These are phyloP conservation scores for Pseudohalonectria lignicola DNA, from an alignment of 2,329 filamentous ascomycete genomes.

Conservation along the genomic window DNA sequence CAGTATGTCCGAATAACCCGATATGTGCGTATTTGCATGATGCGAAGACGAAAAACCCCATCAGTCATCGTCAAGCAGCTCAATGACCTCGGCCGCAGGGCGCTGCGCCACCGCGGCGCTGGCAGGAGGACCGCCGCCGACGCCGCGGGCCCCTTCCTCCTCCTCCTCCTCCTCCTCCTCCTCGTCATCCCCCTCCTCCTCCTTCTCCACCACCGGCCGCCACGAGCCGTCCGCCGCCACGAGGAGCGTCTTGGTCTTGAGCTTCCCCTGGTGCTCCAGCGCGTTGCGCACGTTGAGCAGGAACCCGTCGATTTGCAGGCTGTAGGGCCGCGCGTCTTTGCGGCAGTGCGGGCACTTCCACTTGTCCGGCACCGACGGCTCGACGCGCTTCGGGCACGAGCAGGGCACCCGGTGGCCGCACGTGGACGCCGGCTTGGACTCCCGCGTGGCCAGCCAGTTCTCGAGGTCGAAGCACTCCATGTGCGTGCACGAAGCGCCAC, in stretches of 20 bases:
- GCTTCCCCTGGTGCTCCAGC: conserved; percentile 35
- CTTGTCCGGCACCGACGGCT: conserved; percentile 51
- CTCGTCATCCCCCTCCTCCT: conserved; percentile 18
- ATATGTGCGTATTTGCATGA: too few species aligned
- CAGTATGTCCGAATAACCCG: too few species aligned
- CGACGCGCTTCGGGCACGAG: conserved; percentile 20
- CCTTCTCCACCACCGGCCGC: conserved; percentile 30
- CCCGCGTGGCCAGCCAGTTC: conserved; percentile 63
- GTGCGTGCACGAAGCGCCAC: conserved; percentile 61
- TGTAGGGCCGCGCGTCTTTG: conserved; percentile 63
- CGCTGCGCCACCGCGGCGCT: background rate
- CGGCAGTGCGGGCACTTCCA: conserved; percentile 86
- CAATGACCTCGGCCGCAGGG: background rate
- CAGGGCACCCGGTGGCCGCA: conserved; percentile 25
- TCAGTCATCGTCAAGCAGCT: background rate
- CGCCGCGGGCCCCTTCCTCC: background rate
- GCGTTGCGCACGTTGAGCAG: conserved; percentile 48
- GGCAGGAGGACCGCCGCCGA: background rate
- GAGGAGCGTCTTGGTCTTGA: conserved; percentile 46
- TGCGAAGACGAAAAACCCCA: too few species aligned
- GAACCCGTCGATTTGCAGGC: conserved; percentile 64
- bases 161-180: conserved; percentile 6
- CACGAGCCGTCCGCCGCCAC: conserved; percentile 56
- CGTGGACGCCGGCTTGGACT: conserved; percentile 25
- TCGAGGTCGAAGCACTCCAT: conserved; percentile 84